A percentile compares a stretch with the other conserved stretches of the same genome.
Evolutionary conservation across 495 filamentous ascomycete genomes (phyloP).

Genomic region (Platismatia glauca): DNA sequence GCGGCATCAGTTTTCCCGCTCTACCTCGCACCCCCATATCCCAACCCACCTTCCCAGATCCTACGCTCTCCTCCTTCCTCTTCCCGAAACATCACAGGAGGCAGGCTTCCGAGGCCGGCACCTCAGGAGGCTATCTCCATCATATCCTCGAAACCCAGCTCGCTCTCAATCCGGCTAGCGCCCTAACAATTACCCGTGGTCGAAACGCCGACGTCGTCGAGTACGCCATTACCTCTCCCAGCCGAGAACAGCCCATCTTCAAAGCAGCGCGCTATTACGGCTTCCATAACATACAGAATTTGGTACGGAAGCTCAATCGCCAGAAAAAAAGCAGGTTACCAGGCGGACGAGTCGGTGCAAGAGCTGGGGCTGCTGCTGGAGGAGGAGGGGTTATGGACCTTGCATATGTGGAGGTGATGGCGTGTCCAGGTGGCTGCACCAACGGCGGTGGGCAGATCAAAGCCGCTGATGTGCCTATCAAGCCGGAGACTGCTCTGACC

Average conservation of each 20-base stretch:
- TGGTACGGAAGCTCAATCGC: conserved; percentile 83
- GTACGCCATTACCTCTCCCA: conserved; percentile 49
- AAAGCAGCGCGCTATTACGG: conserved; percentile 88
- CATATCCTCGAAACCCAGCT: conserved; percentile 69
- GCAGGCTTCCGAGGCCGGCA: conserved; percentile 46
- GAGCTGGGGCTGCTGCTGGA: conserved; percentile 25
- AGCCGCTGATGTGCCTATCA: conserved; percentile 57
- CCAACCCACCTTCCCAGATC: conserved; percentile 55
- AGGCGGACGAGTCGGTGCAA: conserved; percentile 39
- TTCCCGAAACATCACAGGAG: conserved; percentile 40
- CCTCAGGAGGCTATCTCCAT: conserved; percentile 82
- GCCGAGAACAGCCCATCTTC: conserved; percentile 52
- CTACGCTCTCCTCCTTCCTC: conserved; percentile 57
- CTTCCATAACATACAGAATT: conserved; percentile 95
- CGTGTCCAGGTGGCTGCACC: conserved; percentile 93
- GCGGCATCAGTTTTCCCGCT: conserved; percentile 61
- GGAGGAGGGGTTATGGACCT: conserved; percentile 46
- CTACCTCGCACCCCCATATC: conserved; percentile 45
- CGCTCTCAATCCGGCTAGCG: conserved; percentile 56
- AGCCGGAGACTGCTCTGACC: conserved; percentile 21
- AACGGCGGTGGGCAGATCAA: conserved; percentile 96
- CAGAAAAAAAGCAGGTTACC: conserved; percentile 65
- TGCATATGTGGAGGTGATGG: conserved; percentile 96
- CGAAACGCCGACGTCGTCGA: conserved; percentile 88
- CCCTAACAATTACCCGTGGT: conserved; percentile 59